Percentiles rank a stretch among this genome's conserved stretches.
Conservation (phyloP, 1,139 yeast genomes). For the Magnusiomyces ingens region DNA sequence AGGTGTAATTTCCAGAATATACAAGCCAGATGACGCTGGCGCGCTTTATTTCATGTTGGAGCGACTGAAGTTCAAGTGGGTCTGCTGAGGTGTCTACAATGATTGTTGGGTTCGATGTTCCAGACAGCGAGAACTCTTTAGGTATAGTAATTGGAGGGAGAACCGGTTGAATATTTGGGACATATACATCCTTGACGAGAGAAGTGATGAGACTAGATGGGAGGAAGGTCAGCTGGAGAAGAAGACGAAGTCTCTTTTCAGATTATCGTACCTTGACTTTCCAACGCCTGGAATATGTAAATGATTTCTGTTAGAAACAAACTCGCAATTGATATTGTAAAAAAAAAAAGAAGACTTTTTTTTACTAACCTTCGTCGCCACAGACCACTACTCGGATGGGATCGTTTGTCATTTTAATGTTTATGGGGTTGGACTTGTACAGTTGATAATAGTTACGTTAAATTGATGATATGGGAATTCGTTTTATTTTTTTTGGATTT, state of each 20-base stretch:
- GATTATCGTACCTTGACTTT: constrained; percentile 42
- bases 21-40: constrained; percentile 93
- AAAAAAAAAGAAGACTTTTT: background rate
- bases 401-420: constrained; percentile 22
- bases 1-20: constrained; percentile 88
- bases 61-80: constrained; percentile 46
- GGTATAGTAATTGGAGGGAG: constrained; percentile 81
- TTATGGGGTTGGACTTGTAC: too few species aligned
- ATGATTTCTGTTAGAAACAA: too few species aligned
- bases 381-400: constrained; percentile 74
- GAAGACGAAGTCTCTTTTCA: too few species aligned
- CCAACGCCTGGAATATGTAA: constrained; percentile 51
- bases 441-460: too few species aligned
- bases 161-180: constrained; percentile 66
- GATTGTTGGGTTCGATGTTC: constrained; percentile 47
- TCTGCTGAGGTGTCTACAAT: constrained; percentile 69
- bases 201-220: constrained; percentile 56
- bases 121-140: constrained; percentile 44
- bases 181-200: constrained; percentile 70
- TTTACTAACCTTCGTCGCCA: constrained; percentile 73
- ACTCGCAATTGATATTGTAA: background rate
- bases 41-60: constrained; percentile 69
- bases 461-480: too few species aligned
- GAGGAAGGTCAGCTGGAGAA: background rate
- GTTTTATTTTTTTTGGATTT: too few species aligned